Evolutionary conservation across 2,329 filamentous ascomycete species (phyloP).

Genomic region (Trichoderma sp.): DNA sequence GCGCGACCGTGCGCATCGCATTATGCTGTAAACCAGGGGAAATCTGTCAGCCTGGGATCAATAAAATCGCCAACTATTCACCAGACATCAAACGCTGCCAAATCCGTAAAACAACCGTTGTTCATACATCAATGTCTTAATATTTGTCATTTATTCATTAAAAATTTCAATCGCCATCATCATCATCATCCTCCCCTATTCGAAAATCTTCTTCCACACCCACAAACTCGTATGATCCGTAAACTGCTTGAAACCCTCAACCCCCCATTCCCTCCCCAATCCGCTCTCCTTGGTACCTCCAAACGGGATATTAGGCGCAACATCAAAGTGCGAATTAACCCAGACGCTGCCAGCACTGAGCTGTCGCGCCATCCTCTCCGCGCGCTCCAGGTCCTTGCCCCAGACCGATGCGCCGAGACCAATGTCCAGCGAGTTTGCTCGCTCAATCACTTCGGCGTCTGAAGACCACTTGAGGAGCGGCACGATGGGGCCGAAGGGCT

Average conservation of each 20-base stretch:
- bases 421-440: conserved; percentile 48
- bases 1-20: background rate
- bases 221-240: conserved; percentile 32
- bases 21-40: background rate
- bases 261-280: conserved; percentile 46
- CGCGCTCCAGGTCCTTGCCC: conserved; percentile 50
- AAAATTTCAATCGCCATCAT: background rate
- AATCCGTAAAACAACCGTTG: background rate
- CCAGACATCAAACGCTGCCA: background rate
- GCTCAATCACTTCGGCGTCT: conserved; percentile 34
- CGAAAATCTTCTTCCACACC: conserved; percentile 29
- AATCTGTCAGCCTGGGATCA: background rate
- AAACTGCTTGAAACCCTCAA: conserved; percentile 38
- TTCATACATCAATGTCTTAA: background rate
- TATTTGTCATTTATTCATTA: background rate
- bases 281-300: conserved; percentile 54
- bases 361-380: conserved; percentile 46
- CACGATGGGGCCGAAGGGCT: conserved; percentile 64
- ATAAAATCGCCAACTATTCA: background rate
- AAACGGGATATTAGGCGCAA: conserved; percentile 41
- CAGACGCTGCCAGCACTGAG: conserved; percentile 61
- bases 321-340: conserved; percentile 47
- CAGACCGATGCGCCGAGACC: conserved; percentile 58
- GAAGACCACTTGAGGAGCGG: conserved; percentile 48
- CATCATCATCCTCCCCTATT: conserved; percentile 7